Evolutionary conservation across 257 asterid genomes (phyloP), one percentile per base, ranked within the genome.

Genomic region (Solanum habrochaites): DNA sequence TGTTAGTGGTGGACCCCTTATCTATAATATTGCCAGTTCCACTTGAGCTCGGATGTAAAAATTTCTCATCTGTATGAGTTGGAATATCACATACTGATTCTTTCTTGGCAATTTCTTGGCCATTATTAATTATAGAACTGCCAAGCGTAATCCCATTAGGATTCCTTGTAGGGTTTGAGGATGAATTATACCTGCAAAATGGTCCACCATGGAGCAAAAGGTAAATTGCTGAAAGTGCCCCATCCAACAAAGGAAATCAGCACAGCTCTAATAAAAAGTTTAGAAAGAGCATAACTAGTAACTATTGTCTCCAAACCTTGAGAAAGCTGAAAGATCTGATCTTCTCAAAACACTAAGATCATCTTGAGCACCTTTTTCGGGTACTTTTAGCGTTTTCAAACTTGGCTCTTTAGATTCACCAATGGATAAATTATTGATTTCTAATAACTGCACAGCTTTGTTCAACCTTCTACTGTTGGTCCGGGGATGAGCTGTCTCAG

Each of bases 311-410:
- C 86, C 85, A 88, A 87, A 96, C 99, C 99, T 93, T 86, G 98
- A 93, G 92, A 94, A 94, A 88, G 98, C 98, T 72, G 98, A 95
- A 87, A 92, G 97, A 89, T 91, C 96, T 83, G 94, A 94, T 82
- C 91, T 95, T 73, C 93, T 91, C 90, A 96, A 90, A 91, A 89
- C 91, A 91, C 80, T 89, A 67, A 88, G 92, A 85, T 92, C 95
- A 86, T 94, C 96, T 88, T 91, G 94, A 85, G 87, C 82, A 80
- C 90, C 78, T 85, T 89, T 86, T 56, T 88, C 92, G 1, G 90
- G 69, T 86, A 93, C 96, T 86, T 87, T 92, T 67, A 85, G 92
- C 88, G 93, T 87, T 91, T 95, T 94, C 88, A 94, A 92, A 92
- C 93, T 92, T 86, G 90, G 94, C 89, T 94, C 94, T 70, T 91